A percentile compares a stretch with the other conserved stretches of the same genome.
Evolutionary conservation across 2,329 filamentous ascomycete species (phyloP).

Genomic region (Macrophomina pseudophaseolina): DNA sequence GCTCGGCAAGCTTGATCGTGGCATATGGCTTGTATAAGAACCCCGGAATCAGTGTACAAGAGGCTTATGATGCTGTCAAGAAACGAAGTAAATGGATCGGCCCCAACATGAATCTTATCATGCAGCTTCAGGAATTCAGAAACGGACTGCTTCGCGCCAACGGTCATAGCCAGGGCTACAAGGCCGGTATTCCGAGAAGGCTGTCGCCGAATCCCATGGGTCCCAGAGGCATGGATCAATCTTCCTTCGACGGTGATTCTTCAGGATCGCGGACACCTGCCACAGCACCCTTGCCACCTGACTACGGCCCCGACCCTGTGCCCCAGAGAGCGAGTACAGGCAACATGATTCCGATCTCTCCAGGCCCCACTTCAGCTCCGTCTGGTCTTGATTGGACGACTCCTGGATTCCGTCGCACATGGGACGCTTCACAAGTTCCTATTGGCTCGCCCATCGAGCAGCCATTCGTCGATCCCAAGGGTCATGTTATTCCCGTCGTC

Average conservation of each 20-base stretch:
- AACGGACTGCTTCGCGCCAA: slow-evolving; percentile 52
- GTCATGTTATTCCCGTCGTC: slow-evolving; percentile 43
- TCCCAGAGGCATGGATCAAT: slow-evolving; percentile 38
- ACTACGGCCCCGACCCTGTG: slow-evolving; percentile 59
- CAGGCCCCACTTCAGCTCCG: slow-evolving; percentile 48
- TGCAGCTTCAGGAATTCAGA: slow-evolving; percentile 81
- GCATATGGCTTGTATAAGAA: slow-evolving; percentile 84
- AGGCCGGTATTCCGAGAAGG: slow-evolving; percentile 31
- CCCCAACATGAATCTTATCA: slow-evolving; percentile 90
- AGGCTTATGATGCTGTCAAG: slow-evolving; percentile 82
- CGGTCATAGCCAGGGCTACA: slow-evolving; percentile 40
- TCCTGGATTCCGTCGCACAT: slow-evolving; percentile 46
- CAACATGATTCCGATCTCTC: slow-evolving; percentile 48
- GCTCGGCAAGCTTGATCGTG: slow-evolving; percentile 84
- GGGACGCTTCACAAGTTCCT: slow-evolving; percentile 42
- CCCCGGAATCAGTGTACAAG: slow-evolving; percentile 76
- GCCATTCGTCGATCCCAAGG: slow-evolving; percentile 45
- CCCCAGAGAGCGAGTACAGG: slow-evolving; percentile 51
- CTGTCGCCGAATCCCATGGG: slow-evolving; percentile 30
- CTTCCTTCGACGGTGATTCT: slow-evolving; percentile 37
- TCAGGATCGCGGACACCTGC: slow-evolving; percentile 43
- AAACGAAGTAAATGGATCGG: slow-evolving; percentile 85
- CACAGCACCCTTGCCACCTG: slow-evolving; percentile 46
- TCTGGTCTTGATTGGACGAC: slow-evolving; percentile 41
- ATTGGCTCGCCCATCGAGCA: slow-evolving; percentile 29